Base-by-base conservation (phyloP, 1,284 basidiomycete species). In the Macrocybe sp. region DNA sequence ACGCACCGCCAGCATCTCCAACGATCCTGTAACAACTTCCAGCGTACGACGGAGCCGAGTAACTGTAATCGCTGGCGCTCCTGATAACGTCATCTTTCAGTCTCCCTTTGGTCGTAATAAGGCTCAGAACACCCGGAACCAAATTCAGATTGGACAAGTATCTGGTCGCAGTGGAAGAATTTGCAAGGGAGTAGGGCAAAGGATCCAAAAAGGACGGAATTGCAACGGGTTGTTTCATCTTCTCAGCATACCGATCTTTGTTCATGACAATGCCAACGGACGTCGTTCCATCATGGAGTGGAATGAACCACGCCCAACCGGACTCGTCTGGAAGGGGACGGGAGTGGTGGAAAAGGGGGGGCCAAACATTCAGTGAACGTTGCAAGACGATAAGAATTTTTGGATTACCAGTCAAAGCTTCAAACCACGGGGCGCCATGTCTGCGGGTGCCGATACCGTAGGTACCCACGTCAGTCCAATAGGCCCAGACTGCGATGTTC, bases 261-360 rank as follows among this genome's bases (percentile, higher is more conserved):
- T 85, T 77, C 70, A 85, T 80, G 28, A 89, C 85, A 34, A 89
- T 62, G 11, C 86, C 86, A 6, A 89, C 69, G 2, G 85, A 89
- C 0, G 80, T 81, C 7, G 79, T 74, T 7, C 79, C 83, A 48
- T 81, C 73, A 58, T 84, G 78, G 30, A 89, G 70, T 28, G 86
- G 86, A 46, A 89, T 89, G 49, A 83, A 85, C 86, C 87, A 89
- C 34, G 74, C 74, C 75, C 85, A 89, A 5, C 86, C 86, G 6
- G 82, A 79, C 62, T 86, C 81, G 52, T 89, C 86, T 88, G 49
- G 30, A 36, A 22, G 63, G 62, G 7, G 40, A 37, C 10, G 10
- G 29, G 14, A 14, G 9, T 4, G n/a, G 14, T 28, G 16, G 36
- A 9, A 37, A 29, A 10, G 36, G 11, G n/a, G 7, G 41, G 4